These are phyloP conservation scores for Curvularia lunata DNA, from an alignment of 2,329 filamentous ascomycete species.

Conservation along the genomic window DNA sequence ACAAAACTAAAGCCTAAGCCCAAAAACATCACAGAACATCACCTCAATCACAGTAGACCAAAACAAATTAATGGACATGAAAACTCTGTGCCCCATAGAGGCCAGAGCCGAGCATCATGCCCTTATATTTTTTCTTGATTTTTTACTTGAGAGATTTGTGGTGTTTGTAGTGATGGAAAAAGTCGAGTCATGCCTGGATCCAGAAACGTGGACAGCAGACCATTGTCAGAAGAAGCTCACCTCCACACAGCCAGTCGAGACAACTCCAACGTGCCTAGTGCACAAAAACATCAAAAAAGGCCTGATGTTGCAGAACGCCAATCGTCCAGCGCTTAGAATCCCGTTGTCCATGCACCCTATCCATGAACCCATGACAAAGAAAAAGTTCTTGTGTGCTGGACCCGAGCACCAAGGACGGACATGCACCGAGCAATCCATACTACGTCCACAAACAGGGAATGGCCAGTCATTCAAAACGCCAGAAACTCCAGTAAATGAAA, in stretches of 20 bases:
- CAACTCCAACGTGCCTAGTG: slow-evolving; percentile 11
- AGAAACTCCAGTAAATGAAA: slow-evolving; percentile 27
- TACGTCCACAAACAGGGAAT: slow-evolving; percentile 18
- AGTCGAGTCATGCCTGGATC: slow-evolving; percentile 35
- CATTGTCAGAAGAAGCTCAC: slow-evolving; percentile 22
- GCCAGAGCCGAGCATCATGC: slow-evolving; percentile 40
- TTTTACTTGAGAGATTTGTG: slow-evolving; percentile 28
- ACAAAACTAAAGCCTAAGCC: not conserved
- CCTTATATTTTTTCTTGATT: slow-evolving; percentile 43
- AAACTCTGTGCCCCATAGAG: slow-evolving; percentile 29
- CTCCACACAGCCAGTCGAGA: slow-evolving; percentile 26
- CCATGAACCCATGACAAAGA: slow-evolving; percentile 23
- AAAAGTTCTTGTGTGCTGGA: slow-evolving; percentile 9
- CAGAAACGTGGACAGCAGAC: slow-evolving; percentile 28
- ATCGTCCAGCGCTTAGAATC: slow-evolving; percentile 18
- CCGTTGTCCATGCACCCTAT: slow-evolving; percentile 18
- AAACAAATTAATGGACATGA: slow-evolving; percentile 32
- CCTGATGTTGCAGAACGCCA: slow-evolving; percentile 17
- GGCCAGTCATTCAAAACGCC: slow-evolving; percentile 28
- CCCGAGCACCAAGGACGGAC: slow-evolving; percentile 13
- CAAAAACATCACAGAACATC: not conserved
- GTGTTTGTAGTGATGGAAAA: slow-evolving; percentile 28
- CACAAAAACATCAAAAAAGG: slow-evolving; percentile 21
- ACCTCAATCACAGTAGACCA: slow-evolving; percentile 6
- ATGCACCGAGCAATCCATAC: slow-evolving; percentile 18